Percentiles rank a stretch among this genome's conserved stretches.
Conservation (phyloP, 2,329 filamentous ascomycete genomes). For the Colletotrichum gigasporum region DNA sequence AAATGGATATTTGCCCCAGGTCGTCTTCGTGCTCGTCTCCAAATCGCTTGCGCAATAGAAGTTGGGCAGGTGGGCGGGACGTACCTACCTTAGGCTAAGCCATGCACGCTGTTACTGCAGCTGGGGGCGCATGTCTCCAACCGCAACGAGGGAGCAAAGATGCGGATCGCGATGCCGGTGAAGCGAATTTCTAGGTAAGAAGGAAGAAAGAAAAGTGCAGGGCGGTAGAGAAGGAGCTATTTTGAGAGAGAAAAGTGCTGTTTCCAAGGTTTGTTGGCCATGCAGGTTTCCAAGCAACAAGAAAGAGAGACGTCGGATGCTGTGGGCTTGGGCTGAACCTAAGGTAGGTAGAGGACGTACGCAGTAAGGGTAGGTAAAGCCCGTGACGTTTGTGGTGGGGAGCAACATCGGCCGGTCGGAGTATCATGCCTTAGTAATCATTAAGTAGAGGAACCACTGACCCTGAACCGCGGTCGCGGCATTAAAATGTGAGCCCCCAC, state of each 20-base stretch:
- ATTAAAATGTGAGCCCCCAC: slow-evolving; percentile 7
- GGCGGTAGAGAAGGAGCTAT: not conserved
- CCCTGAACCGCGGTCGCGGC: not conserved
- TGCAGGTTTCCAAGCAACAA: not conserved
- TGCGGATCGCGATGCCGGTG: not conserved
- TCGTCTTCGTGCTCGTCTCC: not conserved
- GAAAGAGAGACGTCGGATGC: not conserved
- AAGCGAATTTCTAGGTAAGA: not conserved
- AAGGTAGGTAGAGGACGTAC: slow-evolving; percentile 4
- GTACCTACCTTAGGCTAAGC: slow-evolving; percentile 28
- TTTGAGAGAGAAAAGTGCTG: not conserved
- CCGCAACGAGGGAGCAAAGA: not conserved
- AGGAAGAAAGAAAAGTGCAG: not conserved
- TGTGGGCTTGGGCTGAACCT: not conserved
- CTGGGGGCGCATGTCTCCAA: slow-evolving; percentile 19
- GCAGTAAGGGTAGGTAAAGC: not conserved
- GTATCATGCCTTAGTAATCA: slow-evolving; percentile 5
- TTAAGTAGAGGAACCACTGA: not conserved
- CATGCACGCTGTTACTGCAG: not conserved
- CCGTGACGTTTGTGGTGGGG: slow-evolving; percentile 25
- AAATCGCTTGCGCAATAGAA: not conserved
- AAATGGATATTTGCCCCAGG: not conserved
- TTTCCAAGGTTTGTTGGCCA: not conserved
- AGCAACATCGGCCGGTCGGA: not conserved
- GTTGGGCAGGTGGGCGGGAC: not conserved